Conservation (phyloP, 495 filamentous ascomycete species). For the Hypomontagnella monticulosa region DNA sequence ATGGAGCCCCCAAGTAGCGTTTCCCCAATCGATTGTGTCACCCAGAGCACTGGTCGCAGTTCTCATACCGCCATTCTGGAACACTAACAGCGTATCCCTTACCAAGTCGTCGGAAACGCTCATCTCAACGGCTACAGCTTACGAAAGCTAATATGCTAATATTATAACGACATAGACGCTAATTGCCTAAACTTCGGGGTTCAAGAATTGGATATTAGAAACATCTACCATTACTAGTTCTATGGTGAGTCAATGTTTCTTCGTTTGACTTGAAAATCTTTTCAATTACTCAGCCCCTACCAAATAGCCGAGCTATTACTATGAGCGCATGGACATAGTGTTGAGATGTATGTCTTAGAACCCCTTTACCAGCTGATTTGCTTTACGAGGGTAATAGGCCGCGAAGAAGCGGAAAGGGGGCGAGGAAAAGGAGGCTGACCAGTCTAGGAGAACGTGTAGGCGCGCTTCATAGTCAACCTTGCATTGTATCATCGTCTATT, state of each 20-base stretch:
- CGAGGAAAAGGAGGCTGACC: slow-evolving; percentile 4
- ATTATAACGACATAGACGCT: too few species aligned
- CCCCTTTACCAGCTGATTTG: not conserved
- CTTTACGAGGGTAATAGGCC: slow-evolving; percentile 3
- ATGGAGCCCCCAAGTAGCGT: slow-evolving; percentile 22
- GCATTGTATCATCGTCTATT: slow-evolving; percentile 20
- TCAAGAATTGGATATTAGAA: too few species aligned
- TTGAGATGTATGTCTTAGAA: slow-evolving; percentile 3
- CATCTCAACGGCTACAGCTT: slow-evolving; percentile 15
- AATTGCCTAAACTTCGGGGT: too few species aligned
- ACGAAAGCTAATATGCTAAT: not conserved
- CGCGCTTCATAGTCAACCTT: slow-evolving; percentile 32
- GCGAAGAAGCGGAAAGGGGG: not conserved
- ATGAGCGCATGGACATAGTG: not conserved
- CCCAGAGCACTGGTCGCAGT: slow-evolving; percentile 24
- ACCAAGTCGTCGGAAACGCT: slow-evolving; percentile 28
- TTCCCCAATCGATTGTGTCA: slow-evolving; percentile 37
- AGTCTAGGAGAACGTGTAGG: slow-evolving; percentile 16
- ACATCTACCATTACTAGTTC: too few species aligned
- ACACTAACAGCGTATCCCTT: slow-evolving; percentile 34
- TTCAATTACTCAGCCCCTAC: too few species aligned
- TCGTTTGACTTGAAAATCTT: too few species aligned
- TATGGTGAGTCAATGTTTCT: too few species aligned
- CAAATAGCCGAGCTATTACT: not conserved
- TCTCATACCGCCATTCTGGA: slow-evolving; percentile 34